Evolutionary conservation across 768 basidiomycete species (phyloP).

Genomic region (Lactifluus subvellereus): DNA sequence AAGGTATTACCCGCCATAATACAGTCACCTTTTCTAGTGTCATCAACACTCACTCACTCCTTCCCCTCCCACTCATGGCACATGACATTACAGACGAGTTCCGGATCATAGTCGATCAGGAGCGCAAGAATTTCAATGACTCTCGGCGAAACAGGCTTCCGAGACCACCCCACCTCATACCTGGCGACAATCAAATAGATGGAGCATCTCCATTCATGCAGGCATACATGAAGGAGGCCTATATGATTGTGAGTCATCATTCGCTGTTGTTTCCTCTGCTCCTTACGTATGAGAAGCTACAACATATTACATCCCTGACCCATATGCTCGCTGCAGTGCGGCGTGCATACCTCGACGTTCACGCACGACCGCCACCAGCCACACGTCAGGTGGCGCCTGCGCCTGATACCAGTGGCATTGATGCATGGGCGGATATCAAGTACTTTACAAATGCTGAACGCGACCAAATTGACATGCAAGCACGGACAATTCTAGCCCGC

Average conservation of each 20-base stretch:
- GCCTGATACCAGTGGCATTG: constrained; percentile 47
- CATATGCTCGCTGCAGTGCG: constrained; percentile 73
- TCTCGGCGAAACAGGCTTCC: not conserved
- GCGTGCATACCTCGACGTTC: constrained; percentile 81
- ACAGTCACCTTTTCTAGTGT: not conserved
- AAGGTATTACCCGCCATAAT: not conserved
- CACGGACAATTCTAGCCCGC: constrained; percentile 74
- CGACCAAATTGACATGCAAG: constrained; percentile 93
- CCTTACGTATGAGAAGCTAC: constrained; percentile 42
- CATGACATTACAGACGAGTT: constrained; percentile 20
- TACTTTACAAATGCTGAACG: constrained; percentile 84
- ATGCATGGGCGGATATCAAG: constrained; percentile 58
- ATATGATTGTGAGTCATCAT: constrained; percentile 52
- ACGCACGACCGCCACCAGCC: constrained; percentile 49
- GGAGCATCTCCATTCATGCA: constrained; percentile 41
- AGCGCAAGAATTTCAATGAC: constrained; percentile 4
- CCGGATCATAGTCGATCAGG: constrained; percentile 8
- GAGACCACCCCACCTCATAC: constrained; percentile 8
- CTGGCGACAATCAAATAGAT: constrained; percentile 15
- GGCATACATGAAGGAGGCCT: constrained; percentile 70
- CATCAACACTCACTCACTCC: not conserved
- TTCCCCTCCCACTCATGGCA: not conserved
- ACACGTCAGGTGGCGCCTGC: constrained; percentile 46
- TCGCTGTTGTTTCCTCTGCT: constrained; percentile 1
- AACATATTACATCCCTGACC: constrained; percentile 63